These are phyloP conservation scores for Gymnopilus dilepis DNA, from an alignment of 768 basidiomycete species.

Conservation along the genomic window DNA sequence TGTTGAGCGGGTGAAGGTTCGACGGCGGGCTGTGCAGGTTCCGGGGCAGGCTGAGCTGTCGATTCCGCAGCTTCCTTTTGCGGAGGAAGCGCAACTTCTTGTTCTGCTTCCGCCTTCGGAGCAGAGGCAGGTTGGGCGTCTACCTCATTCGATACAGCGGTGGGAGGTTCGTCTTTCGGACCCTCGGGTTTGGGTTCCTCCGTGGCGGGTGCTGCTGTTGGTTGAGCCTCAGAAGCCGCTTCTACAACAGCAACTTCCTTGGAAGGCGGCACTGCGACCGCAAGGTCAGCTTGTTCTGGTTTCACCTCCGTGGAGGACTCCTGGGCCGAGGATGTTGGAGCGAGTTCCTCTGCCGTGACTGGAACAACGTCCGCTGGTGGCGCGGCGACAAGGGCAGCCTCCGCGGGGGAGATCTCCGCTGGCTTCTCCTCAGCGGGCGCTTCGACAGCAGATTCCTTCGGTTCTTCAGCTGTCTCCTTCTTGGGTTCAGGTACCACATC, in stretches of 20 bases:
- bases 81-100: background rate
- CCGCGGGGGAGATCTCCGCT: constrained; percentile 5
- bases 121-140: constrained; percentile 5
- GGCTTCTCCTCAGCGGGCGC: constrained; percentile 9
- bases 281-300: background rate
- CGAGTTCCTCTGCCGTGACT: background rate
- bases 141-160: constrained; percentile 6
- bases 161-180: background rate
- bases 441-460: background rate
- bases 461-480: constrained; percentile 4
- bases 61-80: background rate
- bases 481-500: constrained; percentile 4
- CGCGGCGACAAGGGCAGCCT: constrained; percentile 7
- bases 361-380: background rate
- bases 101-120: background rate
- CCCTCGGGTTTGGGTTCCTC: background rate
- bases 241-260: constrained; percentile 8
- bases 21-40: background rate
- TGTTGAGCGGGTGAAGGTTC: background rate
- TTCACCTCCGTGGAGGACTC: constrained; percentile 12
- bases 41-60: background rate
- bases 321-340: background rate
- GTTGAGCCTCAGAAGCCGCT: background rate
- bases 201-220: constrained; percentile 13
- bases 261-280: background rate